Evolutionary conservation across 768 basidiomycete genomes (phyloP).

Genomic region (Termitomyces sp.): DNA sequence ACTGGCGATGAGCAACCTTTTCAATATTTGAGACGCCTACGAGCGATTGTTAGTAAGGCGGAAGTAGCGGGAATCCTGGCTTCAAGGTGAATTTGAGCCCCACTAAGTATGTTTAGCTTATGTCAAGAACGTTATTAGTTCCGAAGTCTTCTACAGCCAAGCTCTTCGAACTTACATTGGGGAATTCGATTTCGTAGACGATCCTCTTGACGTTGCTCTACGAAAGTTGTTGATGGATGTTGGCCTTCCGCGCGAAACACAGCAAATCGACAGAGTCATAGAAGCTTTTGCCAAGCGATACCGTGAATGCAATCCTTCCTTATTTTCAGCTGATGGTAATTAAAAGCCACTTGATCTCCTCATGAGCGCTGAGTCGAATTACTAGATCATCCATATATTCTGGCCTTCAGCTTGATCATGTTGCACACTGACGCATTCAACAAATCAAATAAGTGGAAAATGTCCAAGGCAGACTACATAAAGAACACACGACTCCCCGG

Average conservation of each 20-base stretch:
- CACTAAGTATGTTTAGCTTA: slow-evolving; percentile 4
- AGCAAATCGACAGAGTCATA: slow-evolving; percentile 97
- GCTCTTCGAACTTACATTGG: slow-evolving; percentile 71
- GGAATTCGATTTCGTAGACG: slow-evolving; percentile 70
- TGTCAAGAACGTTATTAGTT: slow-evolving; percentile 33
- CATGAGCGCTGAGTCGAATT: neutral
- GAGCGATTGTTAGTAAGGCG: slow-evolving; percentile 60
- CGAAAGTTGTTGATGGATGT: slow-evolving; percentile 89
- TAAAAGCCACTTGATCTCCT: neutral
- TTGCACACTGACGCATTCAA: slow-evolving; percentile 98
- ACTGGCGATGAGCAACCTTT: slow-evolving; percentile 58
- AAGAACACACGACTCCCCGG: slow-evolving; percentile 90
- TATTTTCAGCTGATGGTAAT: slow-evolving; percentile 77
- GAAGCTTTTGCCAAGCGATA: slow-evolving; percentile 92
- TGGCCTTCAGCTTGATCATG: slow-evolving; percentile 98
- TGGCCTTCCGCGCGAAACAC: slow-evolving; percentile 90
- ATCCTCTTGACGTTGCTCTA: slow-evolving; percentile 89
- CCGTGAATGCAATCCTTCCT: slow-evolving; percentile 70
- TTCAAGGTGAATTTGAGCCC: slow-evolving; percentile 49
- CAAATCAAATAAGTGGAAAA: slow-evolving; percentile 94
- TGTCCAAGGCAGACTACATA: slow-evolving; percentile 93
- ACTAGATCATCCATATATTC: slow-evolving; percentile 88
- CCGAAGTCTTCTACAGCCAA: slow-evolving; percentile 61
- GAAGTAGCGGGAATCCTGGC: slow-evolving; percentile 82
- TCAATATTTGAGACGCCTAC: slow-evolving; percentile 66